Conservation (phyloP, 106 monocot species). For the Platanthera zijinensis region DNA sequence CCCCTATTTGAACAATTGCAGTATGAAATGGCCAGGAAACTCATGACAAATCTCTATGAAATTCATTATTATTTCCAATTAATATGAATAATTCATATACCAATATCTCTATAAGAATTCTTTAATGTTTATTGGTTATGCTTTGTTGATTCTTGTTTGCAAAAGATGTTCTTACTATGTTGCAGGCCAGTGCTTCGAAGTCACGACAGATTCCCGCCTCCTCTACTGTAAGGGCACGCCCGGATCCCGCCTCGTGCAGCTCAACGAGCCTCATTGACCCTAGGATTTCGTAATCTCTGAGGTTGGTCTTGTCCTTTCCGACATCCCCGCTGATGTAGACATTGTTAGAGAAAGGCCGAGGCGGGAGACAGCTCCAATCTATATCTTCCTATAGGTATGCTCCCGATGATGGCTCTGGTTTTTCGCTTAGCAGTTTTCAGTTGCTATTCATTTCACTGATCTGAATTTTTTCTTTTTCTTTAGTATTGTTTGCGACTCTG, state of each 20-base stretch:
- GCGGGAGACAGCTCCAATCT: constrained; percentile 35
- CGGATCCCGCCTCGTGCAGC: constrained; percentile 37
- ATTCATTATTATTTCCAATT: no score
- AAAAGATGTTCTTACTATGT: no score
- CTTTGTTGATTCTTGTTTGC: no score
- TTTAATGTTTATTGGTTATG: no score
- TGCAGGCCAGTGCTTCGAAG: constrained; percentile 89
- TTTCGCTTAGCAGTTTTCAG: neutral
- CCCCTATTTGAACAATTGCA: no score
- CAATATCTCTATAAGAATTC: no score
- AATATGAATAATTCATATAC: no score
- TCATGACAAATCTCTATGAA: no score
- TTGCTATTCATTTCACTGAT: neutral
- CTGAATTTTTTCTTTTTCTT: neutral
- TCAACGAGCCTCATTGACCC: constrained; percentile 18
- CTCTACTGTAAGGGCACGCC: constrained; percentile 86
- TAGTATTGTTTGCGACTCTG: neutral
- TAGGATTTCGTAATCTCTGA: constrained; percentile 24
- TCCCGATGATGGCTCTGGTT: neutral
- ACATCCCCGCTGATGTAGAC: constrained; percentile 34
- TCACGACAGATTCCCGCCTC: constrained; percentile 65
- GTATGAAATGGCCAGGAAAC: no score
- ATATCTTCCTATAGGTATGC: constrained; percentile 48
- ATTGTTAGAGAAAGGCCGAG: constrained; percentile 19
- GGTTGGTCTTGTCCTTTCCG: constrained; percentile 14